phyloP scores from a whole-genome alignment of 2,329 filamentous ascomycete species.

The Botryotinia narcissicola region DNA sequence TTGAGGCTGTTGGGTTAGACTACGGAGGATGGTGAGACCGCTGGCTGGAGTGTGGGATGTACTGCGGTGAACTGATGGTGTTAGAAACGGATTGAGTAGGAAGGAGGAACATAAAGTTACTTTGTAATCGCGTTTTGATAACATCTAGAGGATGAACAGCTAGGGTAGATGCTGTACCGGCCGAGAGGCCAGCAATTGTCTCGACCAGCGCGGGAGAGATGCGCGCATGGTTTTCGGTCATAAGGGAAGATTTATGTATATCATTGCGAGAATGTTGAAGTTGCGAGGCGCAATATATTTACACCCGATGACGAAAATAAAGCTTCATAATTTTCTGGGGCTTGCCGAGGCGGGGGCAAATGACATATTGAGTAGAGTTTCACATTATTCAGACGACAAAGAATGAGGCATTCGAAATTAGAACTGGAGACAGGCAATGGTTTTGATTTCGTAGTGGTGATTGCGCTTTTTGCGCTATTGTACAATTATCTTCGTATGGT shows the following conservation, averaged over 20 bases:
- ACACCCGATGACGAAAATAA: constrained; percentile 27
- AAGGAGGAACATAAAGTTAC: constrained; percentile 46
- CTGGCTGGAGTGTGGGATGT: constrained; percentile 44
- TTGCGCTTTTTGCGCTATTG: constrained; percentile 30
- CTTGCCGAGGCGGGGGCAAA: constrained; percentile 27
- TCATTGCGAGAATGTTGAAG: constrained; percentile 23
- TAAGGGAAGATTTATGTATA: constrained; percentile 27
- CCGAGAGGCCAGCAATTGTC: constrained; percentile 83
- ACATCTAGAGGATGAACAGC: constrained; percentile 91
- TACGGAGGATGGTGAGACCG: constrained; percentile 52
- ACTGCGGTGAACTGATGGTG: constrained; percentile 51
- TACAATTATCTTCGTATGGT: constrained; percentile 34
- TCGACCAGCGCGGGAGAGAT: constrained; percentile 79
- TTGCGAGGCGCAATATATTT: constrained; percentile 19
- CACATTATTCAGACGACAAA: not conserved
- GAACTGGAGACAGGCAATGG: constrained; percentile 12
- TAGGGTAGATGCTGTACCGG: constrained; percentile 81
- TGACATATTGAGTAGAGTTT: not conserved
- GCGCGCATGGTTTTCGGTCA: constrained; percentile 48
- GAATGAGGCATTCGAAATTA: not conserved
- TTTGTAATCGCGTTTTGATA: constrained; percentile 93
- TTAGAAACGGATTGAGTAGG: constrained; percentile 39
- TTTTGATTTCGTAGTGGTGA: constrained; percentile 32
- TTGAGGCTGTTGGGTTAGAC: constrained; percentile 46
- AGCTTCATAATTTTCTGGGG: constrained; percentile 26